Conservation (phyloP, 345 rosid species). For the Gossypium longicalyx region DNA sequence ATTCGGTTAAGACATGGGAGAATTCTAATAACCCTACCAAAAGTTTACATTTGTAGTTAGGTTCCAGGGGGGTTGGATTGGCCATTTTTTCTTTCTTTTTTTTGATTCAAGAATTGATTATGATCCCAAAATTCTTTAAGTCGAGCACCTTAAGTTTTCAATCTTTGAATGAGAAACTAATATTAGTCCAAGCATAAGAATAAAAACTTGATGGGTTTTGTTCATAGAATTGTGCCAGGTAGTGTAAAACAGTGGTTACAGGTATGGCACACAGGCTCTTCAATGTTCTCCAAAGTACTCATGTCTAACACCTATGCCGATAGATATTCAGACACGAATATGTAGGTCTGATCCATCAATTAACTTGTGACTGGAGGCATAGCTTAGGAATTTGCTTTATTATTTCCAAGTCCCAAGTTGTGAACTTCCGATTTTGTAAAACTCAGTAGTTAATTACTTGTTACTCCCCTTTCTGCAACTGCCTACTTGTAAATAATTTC, state of each 20-base stretch:
- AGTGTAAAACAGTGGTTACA: not conserved
- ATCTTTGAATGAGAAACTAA: not conserved
- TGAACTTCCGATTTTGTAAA: not conserved
- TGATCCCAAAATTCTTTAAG: not conserved
- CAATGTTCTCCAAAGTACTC: too few species aligned
- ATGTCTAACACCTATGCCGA: too few species aligned
- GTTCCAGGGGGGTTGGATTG: too few species aligned
- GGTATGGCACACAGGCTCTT: too few species aligned
- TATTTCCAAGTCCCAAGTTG: not conserved
- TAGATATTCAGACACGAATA: too few species aligned
- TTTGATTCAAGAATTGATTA: not conserved
- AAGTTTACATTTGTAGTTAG: too few species aligned
- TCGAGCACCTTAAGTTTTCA: not conserved
- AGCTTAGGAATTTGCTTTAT: not conserved
- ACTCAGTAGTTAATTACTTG: not conserved
- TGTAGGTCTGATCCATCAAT: too few species aligned
- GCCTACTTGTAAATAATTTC: not conserved
- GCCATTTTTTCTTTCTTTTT: too few species aligned
- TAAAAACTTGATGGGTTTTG: not conserved
- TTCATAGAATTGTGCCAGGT: too few species aligned
- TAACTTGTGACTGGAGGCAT: too few species aligned
- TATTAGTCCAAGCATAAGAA: not conserved
- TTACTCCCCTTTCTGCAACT: not conserved
- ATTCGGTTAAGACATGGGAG: not conserved
- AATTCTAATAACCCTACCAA: too few species aligned